Conservation (phyloP, 1,284 basidiomycete genomes). For the Singerocomus inundabilis region DNA sequence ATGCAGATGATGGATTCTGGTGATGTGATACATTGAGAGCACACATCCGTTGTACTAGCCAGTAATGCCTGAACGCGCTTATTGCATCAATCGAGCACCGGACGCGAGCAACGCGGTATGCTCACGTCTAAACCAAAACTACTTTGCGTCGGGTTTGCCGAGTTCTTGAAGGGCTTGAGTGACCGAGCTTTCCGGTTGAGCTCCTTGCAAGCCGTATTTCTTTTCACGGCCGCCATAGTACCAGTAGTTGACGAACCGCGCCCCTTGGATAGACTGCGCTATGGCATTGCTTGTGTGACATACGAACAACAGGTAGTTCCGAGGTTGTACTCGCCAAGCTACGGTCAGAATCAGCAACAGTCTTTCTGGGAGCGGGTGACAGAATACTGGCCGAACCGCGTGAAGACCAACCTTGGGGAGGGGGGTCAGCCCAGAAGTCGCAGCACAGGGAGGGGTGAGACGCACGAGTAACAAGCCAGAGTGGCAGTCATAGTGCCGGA, state of each 20-base stretch:
- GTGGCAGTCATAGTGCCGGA: slow-evolving; percentile 95
- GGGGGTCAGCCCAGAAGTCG: slow-evolving; percentile 7
- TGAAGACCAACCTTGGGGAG: slow-evolving; percentile 80
- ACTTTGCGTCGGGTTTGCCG: slow-evolving; percentile 38
- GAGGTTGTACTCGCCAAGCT: slow-evolving; percentile 94
- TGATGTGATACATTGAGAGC: slow-evolving; percentile 37
- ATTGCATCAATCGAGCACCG: neutral
- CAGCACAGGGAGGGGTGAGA: slow-evolving; percentile 25
- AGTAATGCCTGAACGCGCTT: slow-evolving; percentile 6
- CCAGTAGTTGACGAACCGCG: slow-evolving; percentile 89
- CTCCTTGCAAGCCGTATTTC: slow-evolving; percentile 44
- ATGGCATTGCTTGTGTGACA: slow-evolving; percentile 89
- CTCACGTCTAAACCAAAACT: slow-evolving; percentile 1
- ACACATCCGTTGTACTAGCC: slow-evolving; percentile 13
- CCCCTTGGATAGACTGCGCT: slow-evolving; percentile 83
- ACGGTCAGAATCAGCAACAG: slow-evolving; percentile 6
- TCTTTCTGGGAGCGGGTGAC: neutral
- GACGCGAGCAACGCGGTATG: neutral
- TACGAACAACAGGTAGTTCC: slow-evolving; percentile 92
- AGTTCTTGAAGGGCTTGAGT: slow-evolving; percentile 51
- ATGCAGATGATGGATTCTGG: slow-evolving; percentile 89
- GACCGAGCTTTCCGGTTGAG: slow-evolving; percentile 43
- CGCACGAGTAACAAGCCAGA: slow-evolving; percentile 87
- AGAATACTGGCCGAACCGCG: slow-evolving; percentile 75
- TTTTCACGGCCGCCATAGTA: slow-evolving; percentile 74